phyloP scores from a whole-genome alignment of 2,329 filamentous ascomycete genomes.

The Trichophyton equinum region DNA sequence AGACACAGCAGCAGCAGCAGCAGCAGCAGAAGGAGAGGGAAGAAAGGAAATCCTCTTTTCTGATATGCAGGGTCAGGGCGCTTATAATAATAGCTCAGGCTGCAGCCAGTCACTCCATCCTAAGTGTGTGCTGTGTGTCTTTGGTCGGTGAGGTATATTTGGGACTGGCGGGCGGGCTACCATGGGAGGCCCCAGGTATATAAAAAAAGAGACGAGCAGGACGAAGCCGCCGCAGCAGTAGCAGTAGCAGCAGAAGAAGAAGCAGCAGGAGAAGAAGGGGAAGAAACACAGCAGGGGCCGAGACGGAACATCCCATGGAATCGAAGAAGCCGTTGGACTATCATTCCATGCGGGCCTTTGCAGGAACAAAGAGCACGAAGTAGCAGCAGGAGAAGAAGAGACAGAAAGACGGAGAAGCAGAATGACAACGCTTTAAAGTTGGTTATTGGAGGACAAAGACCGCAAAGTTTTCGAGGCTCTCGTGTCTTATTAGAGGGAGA shows the following conservation, averaged over 20 bases:
- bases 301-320: neutral
- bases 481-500: neutral
- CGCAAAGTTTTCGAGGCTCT: conserved; percentile 3
- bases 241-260: neutral
- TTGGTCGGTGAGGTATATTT: too few species aligned
- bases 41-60: too few species aligned
- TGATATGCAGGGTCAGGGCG: neutral
- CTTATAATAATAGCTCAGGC: neutral
- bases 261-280: neutral
- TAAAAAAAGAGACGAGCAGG: neutral
- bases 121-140: too few species aligned
- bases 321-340: neutral
- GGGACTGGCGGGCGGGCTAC: too few species aligned
- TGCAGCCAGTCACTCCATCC: too few species aligned
- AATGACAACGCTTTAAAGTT: conserved; percentile 1
- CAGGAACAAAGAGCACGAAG: conserved; percentile 1
- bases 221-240: neutral
- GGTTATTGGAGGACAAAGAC: conserved; percentile 3
- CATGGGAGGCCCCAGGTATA: neutral
- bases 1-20: neutral
- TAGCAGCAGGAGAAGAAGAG: too few species aligned
- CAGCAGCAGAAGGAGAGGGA: too few species aligned
- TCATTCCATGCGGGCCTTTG: conserved; percentile 1
- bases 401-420: neutral
- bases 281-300: conserved; percentile 1